A percentile compares a stretch with the other conserved stretches of the same genome.
Evolutionary conservation across 441 rosid species (phyloP).

Genomic region (Arabidopsis hybrid): DNA sequence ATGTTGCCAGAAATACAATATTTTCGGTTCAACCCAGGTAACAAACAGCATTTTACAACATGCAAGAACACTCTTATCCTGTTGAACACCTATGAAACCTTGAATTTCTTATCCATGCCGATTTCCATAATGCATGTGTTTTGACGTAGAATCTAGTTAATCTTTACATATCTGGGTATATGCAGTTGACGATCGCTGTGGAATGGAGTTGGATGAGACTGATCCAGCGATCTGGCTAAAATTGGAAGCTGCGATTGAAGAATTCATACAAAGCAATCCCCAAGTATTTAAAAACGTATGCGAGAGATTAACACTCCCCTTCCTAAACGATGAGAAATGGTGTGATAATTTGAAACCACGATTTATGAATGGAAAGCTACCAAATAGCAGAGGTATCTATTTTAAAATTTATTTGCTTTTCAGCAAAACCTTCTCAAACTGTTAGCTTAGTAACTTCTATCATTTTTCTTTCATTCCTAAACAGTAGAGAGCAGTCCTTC

Average conservation of each 20-base stretch:
- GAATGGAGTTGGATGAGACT: conserved; percentile 98
- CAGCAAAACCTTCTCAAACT: conserved; percentile 30
- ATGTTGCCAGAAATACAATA: conserved; percentile 95
- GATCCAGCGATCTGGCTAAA: conserved; percentile 96
- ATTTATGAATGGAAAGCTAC: conserved; percentile 52
- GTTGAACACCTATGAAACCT: conserved; percentile 6
- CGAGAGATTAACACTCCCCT: conserved; percentile 81
- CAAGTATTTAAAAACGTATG: conserved; percentile 71
- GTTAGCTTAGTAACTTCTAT: conserved; percentile 6
- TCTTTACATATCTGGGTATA: conserved; percentile 30
- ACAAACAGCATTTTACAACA: conserved; percentile 17
- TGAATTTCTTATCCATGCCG: conserved; percentile 1
- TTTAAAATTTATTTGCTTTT: conserved; percentile 33
- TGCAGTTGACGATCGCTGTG: conserved; percentile 96
- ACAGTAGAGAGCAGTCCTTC: conserved; percentile 71
- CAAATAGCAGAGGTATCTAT: conserved; percentile 61
- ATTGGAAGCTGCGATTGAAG: conserved; percentile 86
- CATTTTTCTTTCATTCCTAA: conserved; percentile 35
- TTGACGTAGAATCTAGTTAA: conserved; percentile 7
- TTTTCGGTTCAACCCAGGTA: conserved; percentile 96
- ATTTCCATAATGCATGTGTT: background rate
- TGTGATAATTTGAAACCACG: conserved; percentile 62
- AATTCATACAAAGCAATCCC: conserved; percentile 76
- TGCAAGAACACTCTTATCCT: conserved; percentile 21
- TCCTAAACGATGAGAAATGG: conserved; percentile 76